Evolutionary conservation across 148 eudicot genomes (phyloP).

Genomic region (Chenopodium album): DNA sequence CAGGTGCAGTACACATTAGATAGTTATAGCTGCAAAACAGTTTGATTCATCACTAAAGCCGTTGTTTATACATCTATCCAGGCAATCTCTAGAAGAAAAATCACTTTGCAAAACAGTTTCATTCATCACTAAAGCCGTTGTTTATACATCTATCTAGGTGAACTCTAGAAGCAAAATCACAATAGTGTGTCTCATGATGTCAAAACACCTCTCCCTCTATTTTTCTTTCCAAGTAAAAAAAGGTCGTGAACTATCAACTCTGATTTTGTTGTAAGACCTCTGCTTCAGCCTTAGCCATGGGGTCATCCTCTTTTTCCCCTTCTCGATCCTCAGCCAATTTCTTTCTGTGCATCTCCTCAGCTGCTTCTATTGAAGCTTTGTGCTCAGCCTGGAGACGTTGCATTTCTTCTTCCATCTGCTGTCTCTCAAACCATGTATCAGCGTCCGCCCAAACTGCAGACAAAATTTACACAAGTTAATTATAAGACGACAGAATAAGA

Average conservation of each 20-base stretch:
- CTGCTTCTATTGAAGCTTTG: conserved; percentile 64
- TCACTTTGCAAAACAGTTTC: neutral
- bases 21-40: neutral
- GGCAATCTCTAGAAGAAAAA: neutral
- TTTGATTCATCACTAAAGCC: conserved; percentile 2
- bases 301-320: conserved; percentile 38
- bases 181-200: neutral
- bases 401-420: conserved; percentile 94
- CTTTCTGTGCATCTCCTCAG: conserved; percentile 82
- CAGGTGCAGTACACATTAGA: neutral
- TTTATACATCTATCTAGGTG: conserved; percentile 6
- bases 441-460: conserved; percentile 96
- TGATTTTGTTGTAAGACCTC: conserved; percentile 28
- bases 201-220: neutral
- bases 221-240: neutral
- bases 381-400: conserved; percentile 78
- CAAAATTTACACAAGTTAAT: neutral
- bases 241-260: conserved; percentile 10
- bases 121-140: conserved; percentile 5
- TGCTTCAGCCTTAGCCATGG: conserved; percentile 39
- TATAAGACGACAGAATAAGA: neutral
- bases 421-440: conserved; percentile 96
- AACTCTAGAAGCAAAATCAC: neutral
- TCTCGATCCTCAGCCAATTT: conserved; percentile 78
- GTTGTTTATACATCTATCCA: conserved; percentile 10